Conservation (phyloP, 306 rosid genomes). For the Cicer arietinum region DNA sequence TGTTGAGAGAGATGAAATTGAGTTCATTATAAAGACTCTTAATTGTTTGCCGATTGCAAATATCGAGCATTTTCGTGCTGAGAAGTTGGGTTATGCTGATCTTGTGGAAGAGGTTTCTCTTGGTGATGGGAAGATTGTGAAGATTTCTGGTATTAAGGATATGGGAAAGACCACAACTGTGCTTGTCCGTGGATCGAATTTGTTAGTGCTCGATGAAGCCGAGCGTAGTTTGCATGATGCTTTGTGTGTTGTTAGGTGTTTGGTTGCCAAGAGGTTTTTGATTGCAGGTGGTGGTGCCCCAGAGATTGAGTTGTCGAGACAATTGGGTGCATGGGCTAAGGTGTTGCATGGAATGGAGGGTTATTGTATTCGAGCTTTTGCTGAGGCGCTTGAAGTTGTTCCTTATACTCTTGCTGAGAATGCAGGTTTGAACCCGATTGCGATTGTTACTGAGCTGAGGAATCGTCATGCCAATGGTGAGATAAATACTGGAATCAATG, state of each 20-base stretch:
- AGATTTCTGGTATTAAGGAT: slow-evolving; percentile 86
- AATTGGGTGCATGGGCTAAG: slow-evolving; percentile 98
- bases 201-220: slow-evolving; percentile 85
- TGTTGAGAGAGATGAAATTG: slow-evolving; percentile 98
- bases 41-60: slow-evolving; percentile 94
- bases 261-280: slow-evolving; percentile 87
- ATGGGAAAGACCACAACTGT: slow-evolving; percentile 93
- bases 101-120: slow-evolving; percentile 88
- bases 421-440: slow-evolving; percentile 92
- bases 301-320: slow-evolving; percentile 93
- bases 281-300: slow-evolving; percentile 99
- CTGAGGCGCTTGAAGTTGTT: slow-evolving; percentile 96
- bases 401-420: slow-evolving; percentile 95
- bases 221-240: slow-evolving; percentile 98
- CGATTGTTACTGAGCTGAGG: slow-evolving; percentile 95
- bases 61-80: slow-evolving; percentile 84
- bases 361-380: slow-evolving; percentile 82
- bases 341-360: slow-evolving; percentile 99
- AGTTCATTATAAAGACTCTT: slow-evolving; percentile 90
- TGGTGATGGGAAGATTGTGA: slow-evolving; percentile 96
- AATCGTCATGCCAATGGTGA: slow-evolving; percentile 96
- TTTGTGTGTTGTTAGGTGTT: slow-evolving; percentile 92
- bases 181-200: slow-evolving; percentile 90
- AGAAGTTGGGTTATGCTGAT: slow-evolving; percentile 90
- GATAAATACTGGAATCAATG: slow-evolving; percentile 92